A percentile compares a stretch with the other conserved stretches of the same genome.
Conservation (phyloP, 2,329 filamentous ascomycete species). For the Hymenoscyphus fraxineus region DNA sequence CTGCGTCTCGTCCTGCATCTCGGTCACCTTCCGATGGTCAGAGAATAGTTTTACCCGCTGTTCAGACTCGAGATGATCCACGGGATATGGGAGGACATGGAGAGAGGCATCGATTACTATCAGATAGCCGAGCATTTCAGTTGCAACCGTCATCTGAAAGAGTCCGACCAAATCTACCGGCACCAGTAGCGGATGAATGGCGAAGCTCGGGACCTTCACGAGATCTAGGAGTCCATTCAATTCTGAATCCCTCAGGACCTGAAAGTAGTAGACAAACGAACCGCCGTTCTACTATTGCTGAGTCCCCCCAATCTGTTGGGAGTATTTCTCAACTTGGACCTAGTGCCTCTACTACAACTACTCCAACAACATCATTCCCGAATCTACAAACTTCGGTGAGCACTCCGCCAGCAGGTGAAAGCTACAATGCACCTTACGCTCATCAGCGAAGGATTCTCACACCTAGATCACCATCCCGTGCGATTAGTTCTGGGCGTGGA, state of each 20-base stretch:
- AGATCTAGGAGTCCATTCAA: constrained; percentile 36
- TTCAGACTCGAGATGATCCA: constrained; percentile 34
- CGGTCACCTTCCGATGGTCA: constrained; percentile 38
- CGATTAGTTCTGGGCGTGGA: constrained; percentile 46
- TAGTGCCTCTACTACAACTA: constrained; percentile 21
- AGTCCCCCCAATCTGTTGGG: constrained; percentile 25
- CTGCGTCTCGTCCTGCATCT: constrained; percentile 54
- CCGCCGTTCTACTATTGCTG: constrained; percentile 25
- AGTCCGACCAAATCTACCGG: constrained; percentile 20
- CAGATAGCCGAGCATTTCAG: constrained; percentile 23
- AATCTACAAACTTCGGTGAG: constrained; percentile 20
- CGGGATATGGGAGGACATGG: constrained; percentile 26
- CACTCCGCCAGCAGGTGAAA: constrained; percentile 24
- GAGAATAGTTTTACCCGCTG: constrained; percentile 33
- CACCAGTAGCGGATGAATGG: constrained; percentile 25
- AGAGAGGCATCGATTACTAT: constrained; percentile 27
- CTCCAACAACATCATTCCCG: constrained; percentile 22
- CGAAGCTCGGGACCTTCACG: constrained; percentile 28
- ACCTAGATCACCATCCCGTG: constrained; percentile 46
- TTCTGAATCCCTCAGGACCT: constrained; percentile 36
- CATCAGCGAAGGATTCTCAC: constrained; percentile 29
- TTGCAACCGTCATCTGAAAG: constrained; percentile 25
- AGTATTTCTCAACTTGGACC: constrained; percentile 26
- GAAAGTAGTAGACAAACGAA: constrained; percentile 20
- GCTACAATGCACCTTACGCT: constrained; percentile 29